These are phyloP conservation scores for Uronychia setigera DNA, from an alignment of 73 alveolate genomes.

Conservation along the genomic window DNA sequence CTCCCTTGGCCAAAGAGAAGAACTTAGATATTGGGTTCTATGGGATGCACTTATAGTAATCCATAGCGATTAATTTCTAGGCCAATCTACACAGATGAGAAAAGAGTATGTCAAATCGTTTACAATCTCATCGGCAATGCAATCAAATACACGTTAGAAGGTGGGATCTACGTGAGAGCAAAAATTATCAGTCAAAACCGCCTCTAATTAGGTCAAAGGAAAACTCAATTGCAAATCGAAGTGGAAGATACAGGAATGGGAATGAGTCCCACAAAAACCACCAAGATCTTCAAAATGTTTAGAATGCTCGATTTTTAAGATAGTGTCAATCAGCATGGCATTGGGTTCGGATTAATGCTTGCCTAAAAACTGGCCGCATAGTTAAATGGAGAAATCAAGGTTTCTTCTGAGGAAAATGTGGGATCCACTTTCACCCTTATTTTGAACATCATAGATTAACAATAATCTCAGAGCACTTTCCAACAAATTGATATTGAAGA, in stretches of 20 bases:
- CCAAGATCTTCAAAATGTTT: not conserved
- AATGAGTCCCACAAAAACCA: not conserved
- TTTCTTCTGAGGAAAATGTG: not conserved
- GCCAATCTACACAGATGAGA: not conserved
- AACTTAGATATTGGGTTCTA: not conserved
- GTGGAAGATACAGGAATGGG: not conserved
- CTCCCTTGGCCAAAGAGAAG: not conserved
- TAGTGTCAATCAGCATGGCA: not conserved
- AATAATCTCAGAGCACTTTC: no score
- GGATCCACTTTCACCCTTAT: not conserved
- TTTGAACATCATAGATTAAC: no score
- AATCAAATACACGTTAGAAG: not conserved
- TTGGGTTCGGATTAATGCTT: not conserved
- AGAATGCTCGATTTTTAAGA: not conserved
- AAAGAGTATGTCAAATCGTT: not conserved
- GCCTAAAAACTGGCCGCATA: not conserved
- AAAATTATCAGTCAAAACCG: not conserved
- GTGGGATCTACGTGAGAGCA: not conserved
- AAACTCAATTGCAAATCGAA: not conserved
- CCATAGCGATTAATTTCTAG: not conserved
- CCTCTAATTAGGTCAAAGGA: not conserved
- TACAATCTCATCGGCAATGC: not conserved
- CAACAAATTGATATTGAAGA: no score
- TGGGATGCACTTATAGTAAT: not conserved
- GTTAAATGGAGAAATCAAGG: not conserved